A percentile compares a stretch with the other conserved stretches of the same genome.
Evolutionary conservation across 805 yeast species (phyloP).

Genomic region (Metschnikowia drakensbergensis): DNA sequence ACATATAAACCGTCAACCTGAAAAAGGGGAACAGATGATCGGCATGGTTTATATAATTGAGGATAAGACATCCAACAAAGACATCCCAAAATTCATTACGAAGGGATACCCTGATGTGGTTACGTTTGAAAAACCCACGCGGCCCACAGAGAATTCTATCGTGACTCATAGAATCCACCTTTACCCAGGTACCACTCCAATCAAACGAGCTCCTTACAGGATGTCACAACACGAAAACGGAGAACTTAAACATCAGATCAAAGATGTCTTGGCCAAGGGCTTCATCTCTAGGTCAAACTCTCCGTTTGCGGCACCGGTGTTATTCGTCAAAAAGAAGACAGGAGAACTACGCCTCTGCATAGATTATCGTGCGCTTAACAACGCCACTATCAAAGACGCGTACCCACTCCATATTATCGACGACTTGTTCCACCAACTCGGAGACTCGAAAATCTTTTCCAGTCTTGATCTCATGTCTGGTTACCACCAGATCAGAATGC

Average conservation of each 20-base stretch:
- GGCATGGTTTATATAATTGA: not conserved
- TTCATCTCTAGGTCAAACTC: constrained; percentile 4
- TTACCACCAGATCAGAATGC: constrained; percentile 8
- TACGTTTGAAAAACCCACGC: not conserved
- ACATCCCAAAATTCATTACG: not conserved
- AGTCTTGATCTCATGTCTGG: constrained; percentile 7
- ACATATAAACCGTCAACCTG: not conserved
- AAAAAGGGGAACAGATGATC: not conserved
- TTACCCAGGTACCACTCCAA: not conserved
- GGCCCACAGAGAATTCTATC: not conserved
- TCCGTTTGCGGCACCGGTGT: constrained; percentile 7
- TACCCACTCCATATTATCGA: constrained; percentile 7
- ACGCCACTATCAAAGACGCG: constrained; percentile 4
- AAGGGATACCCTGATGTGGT: not conserved
- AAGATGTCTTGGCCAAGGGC: not conserved
- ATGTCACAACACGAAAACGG: constrained; percentile 1
- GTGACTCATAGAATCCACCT: not conserved
- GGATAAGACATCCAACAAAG: not conserved
- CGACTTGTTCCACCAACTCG: constrained; percentile 5
- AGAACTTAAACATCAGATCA: constrained; percentile 2
- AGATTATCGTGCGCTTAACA: constrained; percentile 9
- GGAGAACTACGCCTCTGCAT: constrained; percentile 6
- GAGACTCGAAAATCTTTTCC: constrained; percentile 7
- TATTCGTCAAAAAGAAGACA: constrained; percentile 7
- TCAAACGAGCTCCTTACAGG: constrained; percentile 1